phyloP scores from a whole-genome alignment of 257 asterid species.

The Solanum verrucosum region DNA sequence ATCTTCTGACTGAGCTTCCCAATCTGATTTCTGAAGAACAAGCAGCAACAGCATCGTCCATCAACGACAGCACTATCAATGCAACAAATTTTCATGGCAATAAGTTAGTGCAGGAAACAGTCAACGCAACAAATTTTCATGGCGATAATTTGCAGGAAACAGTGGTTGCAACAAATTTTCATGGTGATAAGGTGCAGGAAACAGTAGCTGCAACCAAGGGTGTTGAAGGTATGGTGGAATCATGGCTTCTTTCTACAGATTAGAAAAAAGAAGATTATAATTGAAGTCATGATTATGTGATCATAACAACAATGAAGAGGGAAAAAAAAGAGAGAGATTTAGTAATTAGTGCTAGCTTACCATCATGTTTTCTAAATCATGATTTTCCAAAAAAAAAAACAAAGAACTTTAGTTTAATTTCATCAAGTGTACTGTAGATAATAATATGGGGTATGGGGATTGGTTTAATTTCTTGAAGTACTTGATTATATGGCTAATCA shows the following conservation, averaged over 20 bases:
- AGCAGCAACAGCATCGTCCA: constrained; percentile 1
- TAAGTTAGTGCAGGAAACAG: constrained; percentile 1
- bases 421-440: background rate
- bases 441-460: background rate
- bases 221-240: constrained; percentile 58
- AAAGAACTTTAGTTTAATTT: background rate
- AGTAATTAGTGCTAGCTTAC: background rate
- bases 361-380: constrained; percentile 1
- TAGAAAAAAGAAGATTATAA: constrained; percentile 21
- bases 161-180: background rate
- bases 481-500: constrained; percentile 1
- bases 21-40: constrained; percentile 42
- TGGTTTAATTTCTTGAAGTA: background rate
- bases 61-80: constrained; percentile 3
- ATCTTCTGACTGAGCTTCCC: constrained; percentile 26
- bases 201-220: constrained; percentile 17
- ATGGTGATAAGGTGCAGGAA: background rate
- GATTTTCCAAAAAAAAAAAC: background rate
- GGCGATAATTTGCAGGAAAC: too few species aligned
- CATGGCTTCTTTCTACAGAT: constrained; percentile 65
- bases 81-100: constrained; percentile 14
- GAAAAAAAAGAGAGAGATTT: background rate
- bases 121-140: too few species aligned
- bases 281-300: constrained; percentile 12
- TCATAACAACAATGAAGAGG: constrained; percentile 10